Evolutionary conservation across 345 rosid genomes (phyloP).

Genomic region (Hibiscus trionum): DNA sequence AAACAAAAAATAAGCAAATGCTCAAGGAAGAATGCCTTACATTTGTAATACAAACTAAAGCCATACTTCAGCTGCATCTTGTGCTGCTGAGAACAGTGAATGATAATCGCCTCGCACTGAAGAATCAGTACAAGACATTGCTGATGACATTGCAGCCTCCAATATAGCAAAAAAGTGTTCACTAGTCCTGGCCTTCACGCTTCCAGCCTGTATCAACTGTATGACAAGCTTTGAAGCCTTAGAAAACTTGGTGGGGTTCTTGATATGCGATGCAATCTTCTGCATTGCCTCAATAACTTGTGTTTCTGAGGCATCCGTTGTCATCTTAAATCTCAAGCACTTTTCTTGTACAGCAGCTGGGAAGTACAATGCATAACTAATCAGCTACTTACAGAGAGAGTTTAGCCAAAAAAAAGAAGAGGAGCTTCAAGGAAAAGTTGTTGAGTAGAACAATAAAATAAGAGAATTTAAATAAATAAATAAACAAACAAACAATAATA

Average conservation of each 20-base stretch:
- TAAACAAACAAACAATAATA: background rate
- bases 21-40: constrained; percentile 9
- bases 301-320: constrained; percentile 74
- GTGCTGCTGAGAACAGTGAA: constrained; percentile 81
- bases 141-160: constrained; percentile 76
- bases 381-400: background rate
- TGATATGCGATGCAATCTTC: constrained; percentile 83
- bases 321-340: constrained; percentile 79
- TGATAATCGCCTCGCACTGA: constrained; percentile 59
- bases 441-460: too few species aligned
- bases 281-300: constrained; percentile 89
- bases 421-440: background rate
- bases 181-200: constrained; percentile 77
- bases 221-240: constrained; percentile 92
- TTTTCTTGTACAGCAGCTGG: constrained; percentile 37
- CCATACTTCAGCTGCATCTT: constrained; percentile 68
- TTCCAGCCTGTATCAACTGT: constrained; percentile 81
- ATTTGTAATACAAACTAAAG: background rate
- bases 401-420: background rate
- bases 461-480: background rate
- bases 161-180: constrained; percentile 65
- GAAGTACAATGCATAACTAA: background rate
- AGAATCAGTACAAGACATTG: constrained; percentile 69
- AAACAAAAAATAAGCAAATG: constrained; percentile 13
- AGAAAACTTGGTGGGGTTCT: constrained; percentile 61